A percentile compares a stretch with the other conserved stretches of the same genome.
phyloP scores from a whole-genome alignment of 2,329 filamentous ascomycete species.

The Clonostachys rhizophaga region DNA sequence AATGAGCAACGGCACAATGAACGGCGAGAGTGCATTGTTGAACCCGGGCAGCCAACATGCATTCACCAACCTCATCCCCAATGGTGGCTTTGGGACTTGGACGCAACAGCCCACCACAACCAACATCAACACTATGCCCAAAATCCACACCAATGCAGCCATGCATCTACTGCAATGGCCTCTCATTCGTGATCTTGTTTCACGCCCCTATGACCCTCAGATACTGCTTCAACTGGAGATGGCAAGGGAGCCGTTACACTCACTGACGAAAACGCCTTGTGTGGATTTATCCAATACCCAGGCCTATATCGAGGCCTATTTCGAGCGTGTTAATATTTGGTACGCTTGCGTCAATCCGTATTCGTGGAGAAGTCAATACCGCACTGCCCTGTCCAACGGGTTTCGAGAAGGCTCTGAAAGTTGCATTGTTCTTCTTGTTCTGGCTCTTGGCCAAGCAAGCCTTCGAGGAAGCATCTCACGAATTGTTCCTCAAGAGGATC shows the following conservation, averaged over 20 bases:
- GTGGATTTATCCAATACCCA: constrained; percentile 72
- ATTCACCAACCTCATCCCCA: constrained; percentile 52
- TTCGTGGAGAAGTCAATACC: constrained; percentile 73
- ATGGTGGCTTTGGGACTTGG: constrained; percentile 69
- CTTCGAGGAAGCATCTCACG: constrained; percentile 72
- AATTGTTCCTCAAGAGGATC: constrained; percentile 62
- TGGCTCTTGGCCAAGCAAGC: constrained; percentile 74
- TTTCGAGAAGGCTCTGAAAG: constrained; percentile 78
- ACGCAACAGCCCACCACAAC: constrained; percentile 42
- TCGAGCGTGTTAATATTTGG: constrained; percentile 78
- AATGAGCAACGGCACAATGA: constrained; percentile 59
- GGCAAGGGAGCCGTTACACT: constrained; percentile 69
- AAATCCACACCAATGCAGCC: constrained; percentile 76
- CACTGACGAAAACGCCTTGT: constrained; percentile 57
- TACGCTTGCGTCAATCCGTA: constrained; percentile 83
- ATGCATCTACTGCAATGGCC: constrained; percentile 78
- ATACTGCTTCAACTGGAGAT: constrained; percentile 80
- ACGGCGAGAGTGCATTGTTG: constrained; percentile 45
- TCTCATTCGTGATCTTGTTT: constrained; percentile 72
- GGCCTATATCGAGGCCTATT: constrained; percentile 74
- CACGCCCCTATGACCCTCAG: constrained; percentile 73
- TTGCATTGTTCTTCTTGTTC: constrained; percentile 74
- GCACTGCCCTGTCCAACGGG: constrained; percentile 67
- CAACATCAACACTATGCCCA: constrained; percentile 84
- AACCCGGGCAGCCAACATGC: constrained; percentile 34